Evolutionary conservation across 306 rosid genomes (phyloP), one percentile per base, ranked within the genome.

Genomic region (Canavalia ensiformis): DNA sequence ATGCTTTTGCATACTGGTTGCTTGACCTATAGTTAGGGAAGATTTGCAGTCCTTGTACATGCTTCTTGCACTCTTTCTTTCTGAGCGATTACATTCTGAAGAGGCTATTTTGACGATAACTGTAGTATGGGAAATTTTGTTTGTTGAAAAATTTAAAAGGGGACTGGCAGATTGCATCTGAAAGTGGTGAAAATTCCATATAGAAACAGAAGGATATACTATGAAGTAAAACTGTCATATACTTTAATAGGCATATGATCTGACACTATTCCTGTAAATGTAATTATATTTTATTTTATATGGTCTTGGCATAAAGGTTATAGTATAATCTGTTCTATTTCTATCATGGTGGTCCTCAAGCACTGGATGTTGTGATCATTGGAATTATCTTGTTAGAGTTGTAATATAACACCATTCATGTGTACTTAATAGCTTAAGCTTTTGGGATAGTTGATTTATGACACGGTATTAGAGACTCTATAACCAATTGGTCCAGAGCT

Each of bases 1-100:
- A 47, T 50, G 51, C 10, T 63, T 58, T 62, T 78, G 72, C 57
- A 7, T 83, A 46, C 68, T 78, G 49, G 50, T 25, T 46, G 13
- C 25, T 18, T 18, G 25, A 18, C 25, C 68, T 46, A 59, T n/a
- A 8, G 18, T 63, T 62, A 54, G 11, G 56, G 50, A 66, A 29
- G 63, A 67, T 74, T 8, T 75, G 46, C 47, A 6, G 64, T 66
- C 8, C 47, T 18, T 18, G 25, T 18, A 18, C 25, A 18, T 18
- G 25, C 25, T 18, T 18, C 25, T 18, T 63, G 62, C 63, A 7
- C 10, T 44, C 33, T 74, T 29, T 55, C 18, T 65, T 64, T 29
- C 6, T 50, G 30, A 74, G 25, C 33, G 66, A 8, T 49, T 79
- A 18, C 60, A 45, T 64, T 18, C 39, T 45, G 70, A 55, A 65